phyloP scores from a whole-genome alignment of 2,329 filamentous ascomycete species.

The Alternaria incomplexa region DNA sequence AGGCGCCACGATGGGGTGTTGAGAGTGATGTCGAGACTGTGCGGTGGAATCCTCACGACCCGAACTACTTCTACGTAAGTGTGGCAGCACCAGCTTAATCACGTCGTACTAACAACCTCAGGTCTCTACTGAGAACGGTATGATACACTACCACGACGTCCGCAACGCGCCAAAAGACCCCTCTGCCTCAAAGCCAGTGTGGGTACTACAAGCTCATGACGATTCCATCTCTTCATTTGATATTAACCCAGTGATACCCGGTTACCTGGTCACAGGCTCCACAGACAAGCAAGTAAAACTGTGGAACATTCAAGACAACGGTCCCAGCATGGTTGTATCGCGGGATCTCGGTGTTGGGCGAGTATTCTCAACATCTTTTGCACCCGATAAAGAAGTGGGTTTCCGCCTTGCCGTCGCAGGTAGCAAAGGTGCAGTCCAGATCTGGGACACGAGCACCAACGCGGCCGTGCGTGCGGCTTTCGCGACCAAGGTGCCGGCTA shows the following conservation, averaged over 20 bases:
- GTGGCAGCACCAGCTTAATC: not conserved
- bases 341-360: constrained; percentile 93
- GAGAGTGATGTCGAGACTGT: constrained; percentile 95
- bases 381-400: constrained; percentile 85
- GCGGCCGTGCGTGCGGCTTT: constrained; percentile 83
- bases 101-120: constrained; percentile 29
- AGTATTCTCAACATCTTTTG: constrained; percentile 90
- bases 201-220: constrained; percentile 95
- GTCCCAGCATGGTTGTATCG: constrained; percentile 88
- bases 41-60: constrained; percentile 89
- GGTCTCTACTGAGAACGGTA: constrained; percentile 83
- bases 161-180: constrained; percentile 77
- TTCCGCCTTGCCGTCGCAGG: constrained; percentile 93
- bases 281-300: constrained; percentile 96
- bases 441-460: constrained; percentile 98
- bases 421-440: constrained; percentile 88
- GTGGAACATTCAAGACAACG: constrained; percentile 84
- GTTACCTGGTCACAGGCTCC: constrained; percentile 91
- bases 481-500: constrained; percentile 69
- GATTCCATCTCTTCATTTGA: constrained; percentile 91
- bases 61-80: constrained; percentile 87
- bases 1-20: constrained; percentile 85
- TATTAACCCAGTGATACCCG: constrained; percentile 86
- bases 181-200: constrained; percentile 79
- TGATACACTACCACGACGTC: constrained; percentile 90